Conservation (phyloP, 192 early-diverging fungal genomes). For the Haplosporangium gracile region DNA sequence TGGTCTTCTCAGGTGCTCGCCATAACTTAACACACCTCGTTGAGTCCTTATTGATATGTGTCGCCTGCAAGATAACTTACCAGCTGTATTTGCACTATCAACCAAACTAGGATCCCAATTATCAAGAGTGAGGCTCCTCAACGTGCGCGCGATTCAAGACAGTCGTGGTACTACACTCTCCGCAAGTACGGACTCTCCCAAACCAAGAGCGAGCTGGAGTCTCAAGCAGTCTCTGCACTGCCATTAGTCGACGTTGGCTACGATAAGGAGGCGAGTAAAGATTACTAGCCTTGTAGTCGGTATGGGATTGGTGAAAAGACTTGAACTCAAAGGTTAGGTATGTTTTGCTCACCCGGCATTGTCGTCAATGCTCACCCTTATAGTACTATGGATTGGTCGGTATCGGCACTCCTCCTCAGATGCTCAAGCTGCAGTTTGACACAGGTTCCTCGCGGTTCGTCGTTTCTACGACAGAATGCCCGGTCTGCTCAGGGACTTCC, state of each 20-base stretch:
- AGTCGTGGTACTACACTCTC: background rate
- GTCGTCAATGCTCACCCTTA: background rate
- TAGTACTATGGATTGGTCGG: slow-evolving; percentile 71
- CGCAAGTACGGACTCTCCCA: background rate
- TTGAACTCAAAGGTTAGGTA: slow-evolving; percentile 14
- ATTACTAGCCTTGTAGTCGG: background rate
- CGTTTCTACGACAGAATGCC: slow-evolving; percentile 9
- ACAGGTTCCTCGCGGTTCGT: slow-evolving; percentile 69
- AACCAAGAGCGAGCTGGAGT: background rate
- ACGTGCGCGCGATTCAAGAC: background rate
- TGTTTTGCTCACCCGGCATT: background rate
- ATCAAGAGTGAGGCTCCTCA: background rate
- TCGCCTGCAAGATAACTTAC: background rate
- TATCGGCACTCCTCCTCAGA: slow-evolving; percentile 72
- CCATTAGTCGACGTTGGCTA: background rate
- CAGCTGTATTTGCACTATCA: background rate
- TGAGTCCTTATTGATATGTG: background rate
- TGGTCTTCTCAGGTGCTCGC: background rate
- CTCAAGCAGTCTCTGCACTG: background rate
- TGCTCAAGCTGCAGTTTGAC: slow-evolving; percentile 72
- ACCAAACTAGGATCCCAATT: background rate
- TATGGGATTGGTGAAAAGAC: background rate
- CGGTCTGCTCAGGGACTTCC: slow-evolving; percentile 22
- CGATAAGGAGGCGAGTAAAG: background rate
- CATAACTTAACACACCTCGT: background rate